These are phyloP conservation scores for Waltergamsia citrina DNA, from an alignment of 2,329 filamentous ascomycete genomes.

Conservation along the genomic window DNA sequence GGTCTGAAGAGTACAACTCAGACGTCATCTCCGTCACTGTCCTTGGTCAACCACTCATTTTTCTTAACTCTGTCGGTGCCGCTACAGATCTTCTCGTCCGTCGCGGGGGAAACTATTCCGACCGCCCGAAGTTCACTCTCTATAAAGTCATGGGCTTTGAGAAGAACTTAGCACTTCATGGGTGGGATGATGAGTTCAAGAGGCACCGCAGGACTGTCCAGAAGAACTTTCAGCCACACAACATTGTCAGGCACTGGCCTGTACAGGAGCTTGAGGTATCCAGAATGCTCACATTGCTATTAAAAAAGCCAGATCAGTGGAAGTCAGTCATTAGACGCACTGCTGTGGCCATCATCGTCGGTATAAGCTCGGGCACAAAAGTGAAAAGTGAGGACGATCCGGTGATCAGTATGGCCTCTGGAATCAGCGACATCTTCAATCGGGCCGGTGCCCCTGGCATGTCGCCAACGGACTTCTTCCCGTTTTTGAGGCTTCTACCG, in stretches of 20 bases:
- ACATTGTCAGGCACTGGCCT: constrained; percentile 19
- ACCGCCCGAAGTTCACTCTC: constrained; percentile 33
- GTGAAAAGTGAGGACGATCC: constrained; percentile 25
- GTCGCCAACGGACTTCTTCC: too few species aligned
- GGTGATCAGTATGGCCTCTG: too few species aligned
- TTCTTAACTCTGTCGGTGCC: constrained; percentile 31
- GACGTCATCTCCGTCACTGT: constrained; percentile 21
- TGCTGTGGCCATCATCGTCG: constrained; percentile 28
- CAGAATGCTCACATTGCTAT: constrained; percentile 17
- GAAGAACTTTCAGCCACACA: constrained; percentile 28
- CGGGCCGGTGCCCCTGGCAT: too few species aligned
- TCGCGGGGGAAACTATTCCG: constrained; percentile 32
- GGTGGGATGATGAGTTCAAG: constrained; percentile 29
- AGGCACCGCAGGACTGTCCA: constrained; percentile 35
- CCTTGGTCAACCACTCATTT: constrained; percentile 24
- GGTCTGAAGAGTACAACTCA: constrained; percentile 36
- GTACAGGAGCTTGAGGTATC: constrained; percentile 24
- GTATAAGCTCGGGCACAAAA: constrained; percentile 31
- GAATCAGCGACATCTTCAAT: too few species aligned
- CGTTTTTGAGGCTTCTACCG: too few species aligned
- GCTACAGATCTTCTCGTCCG: constrained; percentile 34
- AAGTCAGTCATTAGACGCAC: constrained; percentile 24
- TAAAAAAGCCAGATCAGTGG: constrained; percentile 22
- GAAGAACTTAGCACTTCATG: constrained; percentile 33
- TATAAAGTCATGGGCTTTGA: constrained; percentile 35